Percentiles rank a stretch among this genome's conserved stretches.
Conservation (phyloP, 2,329 filamentous ascomycete genomes). For the Xylariales sp. region DNA sequence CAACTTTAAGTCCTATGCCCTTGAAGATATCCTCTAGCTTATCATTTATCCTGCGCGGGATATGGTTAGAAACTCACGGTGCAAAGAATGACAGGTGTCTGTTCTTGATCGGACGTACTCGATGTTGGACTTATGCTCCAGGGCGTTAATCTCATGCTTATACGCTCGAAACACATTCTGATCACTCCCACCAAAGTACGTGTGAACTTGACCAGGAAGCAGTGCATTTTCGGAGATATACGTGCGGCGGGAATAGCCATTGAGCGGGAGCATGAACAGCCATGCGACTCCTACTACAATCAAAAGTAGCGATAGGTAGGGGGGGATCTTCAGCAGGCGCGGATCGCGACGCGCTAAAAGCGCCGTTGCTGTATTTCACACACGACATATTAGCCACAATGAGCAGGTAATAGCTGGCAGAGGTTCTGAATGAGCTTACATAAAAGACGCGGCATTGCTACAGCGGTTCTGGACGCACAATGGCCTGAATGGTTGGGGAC, state of each 20-base stretch:
- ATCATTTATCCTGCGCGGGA: constrained; percentile 53
- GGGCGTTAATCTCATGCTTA: constrained; percentile 70
- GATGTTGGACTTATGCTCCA: constrained; percentile 49
- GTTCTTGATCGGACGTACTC: constrained; percentile 35
- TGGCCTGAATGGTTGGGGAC: no score
- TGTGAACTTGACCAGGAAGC: constrained; percentile 92
- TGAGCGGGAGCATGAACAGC: constrained; percentile 83
- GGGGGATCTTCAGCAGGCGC: constrained; percentile 76
- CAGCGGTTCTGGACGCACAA: no score
- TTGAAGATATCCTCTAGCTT: constrained; percentile 72
- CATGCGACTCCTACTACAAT: constrained; percentile 82
- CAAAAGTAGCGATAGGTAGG: constrained; percentile 81
- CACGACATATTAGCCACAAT: not conserved
- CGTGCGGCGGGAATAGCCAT: constrained; percentile 85
- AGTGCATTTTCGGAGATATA: constrained; percentile 98
- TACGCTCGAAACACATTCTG: constrained; percentile 93
- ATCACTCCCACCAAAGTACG: constrained; percentile 94
- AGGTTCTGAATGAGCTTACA: constrained; percentile 33
- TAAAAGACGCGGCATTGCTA: constrained; percentile 48
- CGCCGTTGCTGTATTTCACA: constrained; percentile 44
- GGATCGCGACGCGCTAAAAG: constrained; percentile 74
- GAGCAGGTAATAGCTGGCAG: not conserved
- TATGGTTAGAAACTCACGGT: not conserved
- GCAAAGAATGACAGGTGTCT: not conserved
- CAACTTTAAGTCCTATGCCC: constrained; percentile 79